Evolutionary conservation across 352 stramenopile genomes (phyloP), one percentile per base, ranked within the genome.

Genomic region (Globisporangium sylvaticum): DNA sequence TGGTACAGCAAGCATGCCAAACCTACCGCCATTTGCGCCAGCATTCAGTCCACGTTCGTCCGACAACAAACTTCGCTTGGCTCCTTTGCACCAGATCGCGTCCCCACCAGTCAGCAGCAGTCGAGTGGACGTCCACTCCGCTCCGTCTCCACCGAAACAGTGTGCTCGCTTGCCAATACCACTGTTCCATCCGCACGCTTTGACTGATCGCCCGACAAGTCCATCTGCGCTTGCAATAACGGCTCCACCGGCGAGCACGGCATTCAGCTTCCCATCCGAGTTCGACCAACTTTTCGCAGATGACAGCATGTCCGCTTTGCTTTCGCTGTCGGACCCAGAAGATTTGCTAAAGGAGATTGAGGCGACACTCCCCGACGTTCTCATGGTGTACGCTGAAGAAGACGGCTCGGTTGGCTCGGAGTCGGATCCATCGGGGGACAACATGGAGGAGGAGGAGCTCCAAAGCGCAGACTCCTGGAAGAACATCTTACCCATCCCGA

Each of bases 271-370:
- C 18, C 65, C 72, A 1, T 65, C 74, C 12, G 70, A 80, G 25
- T 82, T 80, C 25, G 66, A 75, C 46, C 54, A 67, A 32, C 58
- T 81, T 9, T 79, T 81, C 64, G 63, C 63, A 27, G 67, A 68
- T 10, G 60, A 75, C 50, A 72, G 74, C 18, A 59, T 83, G 34
- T 66, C 62, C 0, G 67, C 74, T 29, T 58, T 86, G 54, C 65
- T 89, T 31, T 76, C 75, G 3, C 64, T 81, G 18, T 58, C 81
- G 0, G 70, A 81, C 1, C 72, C 80, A 0, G 80, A 89, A 18
- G 78, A 85, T 24, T 37, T 94, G 50, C 73, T 94, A 15, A 76
- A 81, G 48, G 83, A 94, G 46, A 92, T 94, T 29, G 80, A 90
- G 39, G 81, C 79, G 20, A 62, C 69, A 20, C 69, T 91, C n/a